Evolutionary conservation across 2,329 filamentous ascomycete species (phyloP).

Genomic region (Purpureocillium lavendulum): DNA sequence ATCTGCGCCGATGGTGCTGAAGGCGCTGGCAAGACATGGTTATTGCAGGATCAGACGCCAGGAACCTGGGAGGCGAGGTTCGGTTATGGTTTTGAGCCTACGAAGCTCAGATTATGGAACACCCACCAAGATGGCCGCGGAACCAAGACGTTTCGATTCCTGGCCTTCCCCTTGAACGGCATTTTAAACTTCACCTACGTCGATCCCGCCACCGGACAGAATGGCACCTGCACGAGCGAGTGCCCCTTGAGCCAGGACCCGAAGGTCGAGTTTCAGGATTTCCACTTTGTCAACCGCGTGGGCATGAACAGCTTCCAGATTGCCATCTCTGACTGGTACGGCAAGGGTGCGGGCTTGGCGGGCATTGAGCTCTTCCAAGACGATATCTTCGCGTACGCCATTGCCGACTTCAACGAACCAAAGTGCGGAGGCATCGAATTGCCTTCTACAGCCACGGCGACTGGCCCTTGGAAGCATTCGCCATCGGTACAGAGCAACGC

Average conservation of each 20-base stretch:
- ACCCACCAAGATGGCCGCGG: constrained; percentile 76
- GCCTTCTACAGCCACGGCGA: constrained; percentile 57
- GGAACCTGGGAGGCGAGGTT: constrained; percentile 83
- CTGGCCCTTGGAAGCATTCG: constrained; percentile 66
- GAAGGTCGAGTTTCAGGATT: constrained; percentile 69
- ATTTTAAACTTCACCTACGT: constrained; percentile 95
- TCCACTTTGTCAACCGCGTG: constrained; percentile 78
- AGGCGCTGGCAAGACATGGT: constrained; percentile 71
- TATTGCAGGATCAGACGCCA: constrained; percentile 60
- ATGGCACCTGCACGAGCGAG: constrained; percentile 65
- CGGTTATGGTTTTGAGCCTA: constrained; percentile 76
- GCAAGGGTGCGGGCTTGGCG: constrained; percentile 71
- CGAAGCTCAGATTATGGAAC: constrained; percentile 82
- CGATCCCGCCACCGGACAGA: constrained; percentile 61
- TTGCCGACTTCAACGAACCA: constrained; percentile 84
- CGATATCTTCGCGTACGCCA: constrained; percentile 76
- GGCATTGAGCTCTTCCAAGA: constrained; percentile 84
- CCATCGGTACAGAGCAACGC: constrained; percentile 63
- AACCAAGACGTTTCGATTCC: constrained; percentile 81
- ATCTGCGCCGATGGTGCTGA: constrained; percentile 65
- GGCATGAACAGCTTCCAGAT: constrained; percentile 84
- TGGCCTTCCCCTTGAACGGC: constrained; percentile 75
- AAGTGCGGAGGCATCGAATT: constrained; percentile 56
- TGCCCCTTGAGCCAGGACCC: constrained; percentile 75
- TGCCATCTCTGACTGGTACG: constrained; percentile 83